These are phyloP conservation scores for Coprinellus aureogranulatus DNA, from an alignment of 768 basidiomycete species.

Conservation along the genomic window DNA sequence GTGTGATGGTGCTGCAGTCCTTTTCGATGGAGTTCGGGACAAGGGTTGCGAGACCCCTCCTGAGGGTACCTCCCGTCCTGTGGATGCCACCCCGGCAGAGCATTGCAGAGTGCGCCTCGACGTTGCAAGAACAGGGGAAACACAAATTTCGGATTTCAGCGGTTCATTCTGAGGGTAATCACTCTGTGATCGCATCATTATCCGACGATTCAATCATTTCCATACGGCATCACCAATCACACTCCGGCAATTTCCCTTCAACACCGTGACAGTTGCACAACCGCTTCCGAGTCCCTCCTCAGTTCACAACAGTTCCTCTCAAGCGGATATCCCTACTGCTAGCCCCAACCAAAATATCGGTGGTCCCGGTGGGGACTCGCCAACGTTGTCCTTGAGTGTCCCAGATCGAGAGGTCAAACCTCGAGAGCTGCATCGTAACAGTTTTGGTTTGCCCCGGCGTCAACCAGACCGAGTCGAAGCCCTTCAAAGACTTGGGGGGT, in stretches of 20 bases:
- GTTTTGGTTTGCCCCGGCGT: conserved; percentile 41
- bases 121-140: background rate
- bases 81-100: conserved; percentile 23
- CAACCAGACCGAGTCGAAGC: conserved; percentile 52
- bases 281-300: conserved; percentile 10
- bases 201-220: background rate
- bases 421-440: conserved; percentile 47
- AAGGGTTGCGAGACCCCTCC: conserved; percentile 38
- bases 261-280: too few relatives aligned
- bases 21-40: conserved; percentile 33
- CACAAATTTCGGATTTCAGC: background rate
- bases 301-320: conserved; percentile 38
- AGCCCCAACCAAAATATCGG: conserved; percentile 46
- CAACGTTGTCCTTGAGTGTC: conserved; percentile 54
- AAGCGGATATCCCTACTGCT: conserved; percentile 50
- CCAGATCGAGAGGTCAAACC: conserved; percentile 56
- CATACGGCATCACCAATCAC: background rate
- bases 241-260: background rate
- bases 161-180: background rate
- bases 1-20: conserved; percentile 66
- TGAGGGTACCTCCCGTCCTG: conserved; percentile 20
- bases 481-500: conserved; percentile 52
- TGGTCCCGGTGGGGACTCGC: conserved; percentile 48
- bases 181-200: conserved; percentile 6
- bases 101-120: conserved; percentile 18